Evolutionary conservation across 208 protist genomes (phyloP), one percentile per base, ranked within the genome.

Genomic region (Leishmania major): DNA sequence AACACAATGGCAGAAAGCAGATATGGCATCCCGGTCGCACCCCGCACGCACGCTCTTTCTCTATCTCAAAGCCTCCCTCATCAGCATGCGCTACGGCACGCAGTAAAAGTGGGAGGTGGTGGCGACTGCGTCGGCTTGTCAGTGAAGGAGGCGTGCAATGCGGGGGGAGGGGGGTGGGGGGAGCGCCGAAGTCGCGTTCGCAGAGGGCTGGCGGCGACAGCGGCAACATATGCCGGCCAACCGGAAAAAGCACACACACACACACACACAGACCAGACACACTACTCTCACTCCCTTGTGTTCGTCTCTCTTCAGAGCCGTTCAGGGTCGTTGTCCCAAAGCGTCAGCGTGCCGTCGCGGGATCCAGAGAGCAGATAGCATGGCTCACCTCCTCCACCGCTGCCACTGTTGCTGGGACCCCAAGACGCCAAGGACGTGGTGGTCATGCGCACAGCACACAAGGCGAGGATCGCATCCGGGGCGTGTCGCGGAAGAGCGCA

Each of bases 301-400:
- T n/a, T 40, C 47, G 47, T 25, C 15, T 45, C 40, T 47, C 11
- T n/a, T 78, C 57, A 78, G 35, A 22, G 35, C 22, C 3, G 35
- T 53, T 10, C 57, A 31, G 35, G 55, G 35, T 71, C 75, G 75
- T 92, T 93, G 49, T 87, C 75, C 93, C 93, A 96, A n/a, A 94
- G 74, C 0, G 84, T 92, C 25, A 96, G 80, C 1, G 86, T 84
- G 0, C 93, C 93, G 57, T 96, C 91, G 10, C 93, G 88, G 10
- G 86, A 74, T 6, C 89, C 93, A 3, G 91, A 94, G 1, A 89
- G 83, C 47, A 96, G 75, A 45, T 85, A 84, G 2, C 78, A 76
- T 3, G 79, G 75, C 28, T 78, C 77, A 31, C 71, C 82, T 10
- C 75, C 51, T 2, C 62, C 43, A 5, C 81, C 75, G 60, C 28